A percentile compares a stretch with the other conserved stretches of the same genome.
Evolutionary conservation across 2,329 filamentous ascomycete genomes (phyloP).

Genomic region (Colletotrichum acutatum): DNA sequence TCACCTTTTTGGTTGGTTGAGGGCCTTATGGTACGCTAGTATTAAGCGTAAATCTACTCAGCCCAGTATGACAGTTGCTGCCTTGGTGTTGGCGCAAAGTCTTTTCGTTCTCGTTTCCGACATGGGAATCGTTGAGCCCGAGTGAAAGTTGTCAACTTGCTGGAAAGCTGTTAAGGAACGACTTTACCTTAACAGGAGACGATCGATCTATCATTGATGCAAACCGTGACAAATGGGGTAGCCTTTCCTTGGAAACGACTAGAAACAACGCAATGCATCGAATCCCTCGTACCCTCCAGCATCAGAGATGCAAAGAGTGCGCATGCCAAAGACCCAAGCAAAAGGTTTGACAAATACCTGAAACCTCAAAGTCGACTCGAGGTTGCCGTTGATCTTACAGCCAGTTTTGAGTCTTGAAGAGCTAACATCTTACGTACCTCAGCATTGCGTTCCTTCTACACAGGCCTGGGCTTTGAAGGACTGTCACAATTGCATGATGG

Average conservation of each 20-base stretch:
- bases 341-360: background rate
- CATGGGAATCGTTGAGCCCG: background rate
- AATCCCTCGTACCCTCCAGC: background rate
- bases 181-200: background rate
- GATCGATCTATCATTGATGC: background rate
- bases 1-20: background rate
- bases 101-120: background rate
- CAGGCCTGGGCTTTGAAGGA: background rate
- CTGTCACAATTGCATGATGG: background rate
- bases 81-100: background rate
- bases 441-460: background rate
- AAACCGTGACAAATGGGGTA: background rate
- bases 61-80: background rate
- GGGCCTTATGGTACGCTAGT: background rate
- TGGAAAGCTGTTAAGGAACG: background rate
- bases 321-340: background rate
- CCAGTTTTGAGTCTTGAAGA: background rate
- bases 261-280: background rate
- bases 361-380: background rate
- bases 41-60: background rate
- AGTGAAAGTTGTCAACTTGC: background rate
- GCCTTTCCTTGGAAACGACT: background rate
- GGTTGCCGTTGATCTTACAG: background rate
- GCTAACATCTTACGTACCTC: background rate
- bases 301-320: conserved; percentile 1